These are phyloP conservation scores for Colletotrichum sidae DNA, from an alignment of 2,329 filamentous ascomycete genomes.

Conservation along the genomic window DNA sequence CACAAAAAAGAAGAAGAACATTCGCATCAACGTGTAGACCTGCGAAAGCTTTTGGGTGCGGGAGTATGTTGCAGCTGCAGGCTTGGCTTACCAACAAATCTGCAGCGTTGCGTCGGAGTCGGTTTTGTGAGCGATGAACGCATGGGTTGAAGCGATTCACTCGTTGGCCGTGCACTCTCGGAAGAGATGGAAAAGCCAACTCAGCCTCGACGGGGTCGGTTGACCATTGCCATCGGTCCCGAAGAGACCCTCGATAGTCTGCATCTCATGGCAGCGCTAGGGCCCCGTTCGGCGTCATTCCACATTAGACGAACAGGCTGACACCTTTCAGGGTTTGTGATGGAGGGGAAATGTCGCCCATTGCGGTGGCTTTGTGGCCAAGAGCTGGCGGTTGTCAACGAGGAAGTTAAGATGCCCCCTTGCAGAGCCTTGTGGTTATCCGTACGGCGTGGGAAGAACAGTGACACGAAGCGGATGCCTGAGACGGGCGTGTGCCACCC, in stretches of 20 bases:
- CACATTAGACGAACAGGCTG: conserved; percentile 17
- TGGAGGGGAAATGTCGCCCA: conserved; percentile 11
- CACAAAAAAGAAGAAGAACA: not conserved
- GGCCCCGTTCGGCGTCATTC: conserved; percentile 24
- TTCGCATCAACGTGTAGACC: too few relatives aligned
- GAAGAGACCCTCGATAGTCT: conserved; percentile 4
- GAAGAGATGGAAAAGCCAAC: conserved; percentile 4
- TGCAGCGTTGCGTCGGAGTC: not conserved
- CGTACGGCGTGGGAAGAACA: conserved; percentile 8
- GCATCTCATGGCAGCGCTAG: conserved; percentile 25
- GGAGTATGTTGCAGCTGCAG: too few relatives aligned
- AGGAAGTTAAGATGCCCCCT: not conserved
- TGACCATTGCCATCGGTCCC: conserved; percentile 27
- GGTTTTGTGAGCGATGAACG: conserved; percentile 12
- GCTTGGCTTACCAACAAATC: too few relatives aligned
- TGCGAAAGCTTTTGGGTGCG: too few relatives aligned
- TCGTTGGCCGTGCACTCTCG: conserved; percentile 17
- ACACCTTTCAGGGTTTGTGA: conserved; percentile 25
- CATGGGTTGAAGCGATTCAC: conserved; percentile 9
- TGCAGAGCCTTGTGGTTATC: not conserved
- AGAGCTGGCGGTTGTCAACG: not conserved
- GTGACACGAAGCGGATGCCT: conserved; percentile 15
- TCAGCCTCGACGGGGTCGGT: conserved; percentile 24
- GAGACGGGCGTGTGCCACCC: conserved; percentile 22
- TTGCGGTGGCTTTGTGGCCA: conserved; percentile 30